Evolutionary conservation across 2,329 filamentous ascomycete species (phyloP).

Genomic region (Macroventuria anomochaeta): DNA sequence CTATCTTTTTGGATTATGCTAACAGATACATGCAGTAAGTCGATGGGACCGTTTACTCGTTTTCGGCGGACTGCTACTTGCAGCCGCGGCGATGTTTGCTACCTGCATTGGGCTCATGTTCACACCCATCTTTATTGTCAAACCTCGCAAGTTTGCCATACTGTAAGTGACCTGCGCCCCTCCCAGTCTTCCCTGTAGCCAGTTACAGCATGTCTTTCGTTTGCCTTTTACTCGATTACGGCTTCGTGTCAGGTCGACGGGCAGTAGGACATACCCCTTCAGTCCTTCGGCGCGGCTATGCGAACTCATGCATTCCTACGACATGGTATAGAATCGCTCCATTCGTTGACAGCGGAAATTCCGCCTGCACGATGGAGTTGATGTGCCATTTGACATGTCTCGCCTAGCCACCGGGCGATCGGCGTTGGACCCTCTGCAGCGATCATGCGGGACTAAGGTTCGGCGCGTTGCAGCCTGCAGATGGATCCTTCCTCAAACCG

Average conservation of each 20-base stretch:
- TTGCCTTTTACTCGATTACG: slow-evolving; percentile 23
- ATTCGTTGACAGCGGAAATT: slow-evolving; percentile 6
- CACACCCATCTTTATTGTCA: slow-evolving; percentile 69
- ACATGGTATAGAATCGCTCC: slow-evolving; percentile 16
- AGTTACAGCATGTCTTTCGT: slow-evolving; percentile 24
- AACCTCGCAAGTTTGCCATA: slow-evolving; percentile 93
- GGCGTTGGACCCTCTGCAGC: slow-evolving; percentile 41
- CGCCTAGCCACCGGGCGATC: slow-evolving; percentile 47
- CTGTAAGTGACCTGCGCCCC: slow-evolving; percentile 72
- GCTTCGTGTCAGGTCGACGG: slow-evolving; percentile 30
- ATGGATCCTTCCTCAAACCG: slow-evolving; percentile 38
- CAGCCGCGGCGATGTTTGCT: slow-evolving; percentile 83
- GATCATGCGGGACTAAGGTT: slow-evolving; percentile 52
- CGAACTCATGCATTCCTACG: slow-evolving; percentile 36
- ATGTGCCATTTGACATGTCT: slow-evolving; percentile 31
- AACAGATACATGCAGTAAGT: slow-evolving; percentile 70
- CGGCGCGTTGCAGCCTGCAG: slow-evolving; percentile 47
- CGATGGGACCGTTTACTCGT: slow-evolving; percentile 95
- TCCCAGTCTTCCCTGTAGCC: slow-evolving; percentile 20
- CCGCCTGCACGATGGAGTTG: slow-evolving; percentile 1
- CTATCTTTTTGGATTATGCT: slow-evolving; percentile 36
- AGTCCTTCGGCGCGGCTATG: slow-evolving; percentile 37
- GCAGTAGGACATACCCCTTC: slow-evolving; percentile 37
- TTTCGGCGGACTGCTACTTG: slow-evolving; percentile 63
- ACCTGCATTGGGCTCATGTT: slow-evolving; percentile 92